Base-by-base conservation (phyloP, 805 yeast genomes). In the Brettanomyces nanus region DNA sequence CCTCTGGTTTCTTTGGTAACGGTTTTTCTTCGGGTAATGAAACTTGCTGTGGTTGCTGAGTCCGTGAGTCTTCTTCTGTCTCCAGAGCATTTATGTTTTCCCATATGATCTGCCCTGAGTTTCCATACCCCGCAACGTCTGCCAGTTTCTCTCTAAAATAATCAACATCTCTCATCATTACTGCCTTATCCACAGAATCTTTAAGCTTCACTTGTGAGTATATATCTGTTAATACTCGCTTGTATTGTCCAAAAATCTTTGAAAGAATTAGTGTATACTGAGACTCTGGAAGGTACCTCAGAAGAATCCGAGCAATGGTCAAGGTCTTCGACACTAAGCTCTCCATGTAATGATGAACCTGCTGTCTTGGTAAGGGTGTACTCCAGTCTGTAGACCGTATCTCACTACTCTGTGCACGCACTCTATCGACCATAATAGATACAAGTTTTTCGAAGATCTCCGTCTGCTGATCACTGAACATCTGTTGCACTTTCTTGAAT, bases 361-460 rank as follows among this genome's bases (percentile, higher is more conserved):
- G 73, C 11, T 62, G 66, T 6, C 59, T 62, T 6, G 59, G 53
- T 3, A 66, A 40, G 0, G 73, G 67, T 14, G 58, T 59, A 2
- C 74, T 59, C 77, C 80, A 77, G 46, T 79, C 68, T 9, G 70
- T 64, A 17, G 54, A 56, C 11, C 60, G 49, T 3, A 80, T 63
- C 4, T 71, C 62, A n/a, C 54, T 49, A 38, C 80, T 65, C 49
- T 77, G 81, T 27, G 56, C 60, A 2, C 58, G 47, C 1, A 79
- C 71, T 38, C 85, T 70, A 42, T 80, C 89, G 30, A 68, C 65
- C 89, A 82, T 81, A 14, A 82, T 71, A 2, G 79, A 68, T n/a
- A 81, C 73, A 31, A 83, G 63, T 52, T 81, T 81, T 31, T 72
- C 61, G 43, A 74, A 73, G 11, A 83, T 65, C 45, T 80, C 85